Evolutionary conservation across 2,329 filamentous ascomycete species (phyloP), one percentile per base, ranked within the genome.

Genomic region (Paramyrothecium sp.): DNA sequence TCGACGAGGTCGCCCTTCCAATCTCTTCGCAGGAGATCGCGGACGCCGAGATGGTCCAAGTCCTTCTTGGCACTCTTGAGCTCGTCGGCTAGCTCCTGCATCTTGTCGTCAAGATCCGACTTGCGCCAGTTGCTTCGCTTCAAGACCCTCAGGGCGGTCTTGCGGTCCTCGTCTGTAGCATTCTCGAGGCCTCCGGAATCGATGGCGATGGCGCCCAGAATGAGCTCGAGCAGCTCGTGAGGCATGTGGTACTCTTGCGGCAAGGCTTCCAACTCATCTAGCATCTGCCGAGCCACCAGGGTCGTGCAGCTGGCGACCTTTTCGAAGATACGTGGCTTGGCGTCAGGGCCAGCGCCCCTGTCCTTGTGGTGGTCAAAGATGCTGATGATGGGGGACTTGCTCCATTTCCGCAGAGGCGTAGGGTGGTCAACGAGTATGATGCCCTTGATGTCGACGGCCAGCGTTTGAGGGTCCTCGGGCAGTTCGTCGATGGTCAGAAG

Each of bases 1-100:
- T 79, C 76, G 51, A 79, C 75, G 17, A 79, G 61, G 55, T 78
- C 76, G 53, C 75, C 75, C 63, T 80, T 80, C 76, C 76, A 80
- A 68, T 80, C 77, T 41, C 77, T 68, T 10, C 77, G 68, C 26
- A 80, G 68, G 51, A 80, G 67, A 59, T 80, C 77, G 48, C 77
- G 74, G 1, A 80, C 67, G 22, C 65, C 68, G 5, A 80, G 69
- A 33, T 71, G 51, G 21, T 69, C 73, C 20, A 80, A 71, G 54
- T 77, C 71, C 56, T 78, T 76, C 63, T 78, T 77, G 2, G 76
- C 76, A 12, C 65, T 61, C 22, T 66, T 67, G 22, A 80, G 72
- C 21, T 73, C 57, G 34, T 75, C 70, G 54, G 74, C 70, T 0
- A 80, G 68, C 3, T 74, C 68, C 17, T 71, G 62, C 77, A 80